Conservation (phyloP, 768 basidiomycete genomes). For the Lactarius tabidus region DNA sequence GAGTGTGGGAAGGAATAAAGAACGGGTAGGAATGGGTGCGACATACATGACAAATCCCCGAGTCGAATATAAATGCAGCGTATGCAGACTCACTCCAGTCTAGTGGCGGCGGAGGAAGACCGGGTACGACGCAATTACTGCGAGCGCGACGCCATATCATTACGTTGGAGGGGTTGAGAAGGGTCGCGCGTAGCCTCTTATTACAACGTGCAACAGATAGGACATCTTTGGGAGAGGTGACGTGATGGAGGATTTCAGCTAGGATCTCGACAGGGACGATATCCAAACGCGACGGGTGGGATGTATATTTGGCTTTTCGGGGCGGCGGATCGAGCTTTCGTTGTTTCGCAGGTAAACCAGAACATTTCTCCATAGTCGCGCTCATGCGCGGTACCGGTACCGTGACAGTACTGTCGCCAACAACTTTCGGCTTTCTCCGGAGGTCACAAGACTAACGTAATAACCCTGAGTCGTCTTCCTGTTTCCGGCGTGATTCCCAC, state of each 20-base stretch:
- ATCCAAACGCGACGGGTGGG: conserved; percentile 11
- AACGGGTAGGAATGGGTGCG: background rate
- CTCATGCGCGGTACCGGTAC: conserved; percentile 1
- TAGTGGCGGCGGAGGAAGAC: conserved; percentile 42
- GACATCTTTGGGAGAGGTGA: conserved; percentile 50
- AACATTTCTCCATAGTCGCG: conserved; percentile 7
- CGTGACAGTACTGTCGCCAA: no score
- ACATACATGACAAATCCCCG: conserved; percentile 52
- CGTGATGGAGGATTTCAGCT: conserved; percentile 54
- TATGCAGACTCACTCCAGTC: conserved; percentile 54
- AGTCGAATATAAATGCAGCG: conserved; percentile 61
- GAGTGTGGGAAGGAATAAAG: background rate
- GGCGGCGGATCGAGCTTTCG: background rate
- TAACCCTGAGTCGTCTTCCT: no score
- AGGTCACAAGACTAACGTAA: background rate
- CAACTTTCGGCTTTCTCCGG: background rate
- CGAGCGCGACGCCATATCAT: conserved; percentile 62
- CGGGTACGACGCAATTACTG: conserved; percentile 31
- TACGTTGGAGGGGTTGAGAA: conserved; percentile 42
- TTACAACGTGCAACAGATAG: conserved; percentile 57
- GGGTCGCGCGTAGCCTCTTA: conserved; percentile 48
- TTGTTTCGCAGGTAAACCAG: background rate
- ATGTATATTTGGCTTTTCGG: background rate
- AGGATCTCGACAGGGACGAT: conserved; percentile 59
- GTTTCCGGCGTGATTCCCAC: no score